A percentile compares a stretch with the other conserved stretches of the same genome.
Evolutionary conservation across 2,329 filamentous ascomycete species (phyloP).

Genomic region (Neurospora crassa): DNA sequence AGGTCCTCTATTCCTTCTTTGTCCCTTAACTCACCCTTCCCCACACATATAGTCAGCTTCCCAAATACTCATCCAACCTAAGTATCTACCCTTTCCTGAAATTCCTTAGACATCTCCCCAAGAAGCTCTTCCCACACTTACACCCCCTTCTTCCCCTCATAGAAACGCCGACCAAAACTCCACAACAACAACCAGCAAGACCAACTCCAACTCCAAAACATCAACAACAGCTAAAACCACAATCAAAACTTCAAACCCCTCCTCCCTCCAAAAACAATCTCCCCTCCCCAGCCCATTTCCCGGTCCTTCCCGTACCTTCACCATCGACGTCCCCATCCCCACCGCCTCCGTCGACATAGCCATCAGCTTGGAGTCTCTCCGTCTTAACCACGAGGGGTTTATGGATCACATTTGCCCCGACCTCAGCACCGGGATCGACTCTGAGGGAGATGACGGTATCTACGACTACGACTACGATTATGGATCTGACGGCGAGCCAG

Average conservation of each 20-base stretch:
- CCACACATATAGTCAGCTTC: conserved; percentile 7
- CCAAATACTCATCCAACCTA: neutral
- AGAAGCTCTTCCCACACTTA: neutral
- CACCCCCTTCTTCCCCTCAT: neutral
- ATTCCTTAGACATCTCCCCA: neutral
- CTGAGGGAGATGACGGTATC: conserved; percentile 6
- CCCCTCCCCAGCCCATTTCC: conserved; percentile 23
- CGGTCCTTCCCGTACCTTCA: conserved; percentile 39
- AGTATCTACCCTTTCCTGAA: conserved; percentile 9
- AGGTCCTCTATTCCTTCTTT: conserved; percentile 14
- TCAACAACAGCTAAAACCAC: conserved; percentile 1
- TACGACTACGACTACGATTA: neutral
- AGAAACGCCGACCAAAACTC: conserved; percentile 1
- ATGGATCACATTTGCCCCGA: conserved; percentile 25
- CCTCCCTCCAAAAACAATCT: neutral
- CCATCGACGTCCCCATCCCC: conserved; percentile 41
- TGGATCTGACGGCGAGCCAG: neutral
- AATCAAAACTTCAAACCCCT: neutral
- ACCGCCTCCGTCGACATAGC: conserved; percentile 29
- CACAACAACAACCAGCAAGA: conserved; percentile 10
- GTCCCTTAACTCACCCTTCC: neutral
- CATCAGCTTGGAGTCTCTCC: conserved; percentile 32
- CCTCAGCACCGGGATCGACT: conserved; percentile 3
- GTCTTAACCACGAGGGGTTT: conserved; percentile 31
- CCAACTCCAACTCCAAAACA: conserved; percentile 1